Base-by-base conservation (phyloP, 331 rosid genomes). In the Malus hybrid region DNA sequence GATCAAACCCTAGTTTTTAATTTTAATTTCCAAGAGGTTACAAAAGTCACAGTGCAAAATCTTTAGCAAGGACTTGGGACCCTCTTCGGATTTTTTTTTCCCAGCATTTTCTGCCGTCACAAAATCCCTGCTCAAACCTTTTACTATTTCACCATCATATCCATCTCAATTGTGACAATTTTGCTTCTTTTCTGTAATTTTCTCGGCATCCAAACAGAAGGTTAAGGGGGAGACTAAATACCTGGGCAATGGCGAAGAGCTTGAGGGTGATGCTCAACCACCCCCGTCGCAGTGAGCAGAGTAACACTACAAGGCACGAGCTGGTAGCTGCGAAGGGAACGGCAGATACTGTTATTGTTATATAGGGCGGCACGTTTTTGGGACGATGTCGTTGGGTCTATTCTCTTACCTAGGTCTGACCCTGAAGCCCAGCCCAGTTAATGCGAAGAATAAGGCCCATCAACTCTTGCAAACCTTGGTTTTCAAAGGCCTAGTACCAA, bases 21-120 rank as follows among this genome's bases (percentile, higher is more conserved):
- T 70, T 59, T 85, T 72, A 70, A 14, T 93, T 39, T 94, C 29
- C 93, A 89, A 94, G 97, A 92, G 87, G 92, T 90, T 94, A 97
- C 97, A 90, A 89, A 69, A 74, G 97, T 88, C 91, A 20, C 88
- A 77, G 6, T 88, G 93, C 87, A 67, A 90, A 84, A 65, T 50
- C 93, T 94, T 20, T 52, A 36, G 81, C 97, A 89, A 82, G 84
- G 78, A 92, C 96, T 77, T 52, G 79, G 93, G 93, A 90, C 92
- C 91, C 84, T 84, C 97, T 90, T 81, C 93, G n/a, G 5, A 62
- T 33, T 56, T 70, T 42, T n/a, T 50, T 52, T 52, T 52, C 22
- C 0, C 4, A 52, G 57, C 4, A 13, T 63, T 80, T 67, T 65
- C 36, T 70, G 34, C 87, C 74, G 67, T 80, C 81, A 75, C 69